Conservation (phyloP, 306 rosid species). For the Rubus idaeus region DNA sequence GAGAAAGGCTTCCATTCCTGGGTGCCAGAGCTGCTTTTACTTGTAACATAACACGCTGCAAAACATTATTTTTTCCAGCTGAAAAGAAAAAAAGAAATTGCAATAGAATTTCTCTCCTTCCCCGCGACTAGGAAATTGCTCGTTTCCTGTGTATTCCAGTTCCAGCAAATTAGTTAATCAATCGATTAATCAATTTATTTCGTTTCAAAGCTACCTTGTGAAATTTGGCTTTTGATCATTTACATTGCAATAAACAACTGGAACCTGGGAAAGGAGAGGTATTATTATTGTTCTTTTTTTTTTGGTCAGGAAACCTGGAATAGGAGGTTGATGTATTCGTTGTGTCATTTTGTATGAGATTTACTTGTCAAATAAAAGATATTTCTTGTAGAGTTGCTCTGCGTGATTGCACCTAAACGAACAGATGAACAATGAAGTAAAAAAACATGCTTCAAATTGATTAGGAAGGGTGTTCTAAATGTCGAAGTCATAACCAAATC, state of each 20-base stretch:
- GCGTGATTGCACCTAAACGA: background rate
- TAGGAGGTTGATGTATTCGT: background rate
- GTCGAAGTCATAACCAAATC: no score
- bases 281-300: background rate
- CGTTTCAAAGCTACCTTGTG: conserved; percentile 3
- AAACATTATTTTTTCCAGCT: background rate
- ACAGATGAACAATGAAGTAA: no score
- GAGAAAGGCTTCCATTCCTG: conserved; percentile 28
- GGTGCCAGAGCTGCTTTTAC: conserved; percentile 18
- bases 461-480: no score
- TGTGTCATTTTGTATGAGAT: background rate
- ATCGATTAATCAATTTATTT: conserved; percentile 7
- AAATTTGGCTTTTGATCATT: conserved; percentile 3
- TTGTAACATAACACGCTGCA: conserved; percentile 24
- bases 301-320: background rate
- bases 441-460: no score
- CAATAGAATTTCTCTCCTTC: conserved; percentile 8
- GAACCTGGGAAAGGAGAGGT: conserved; percentile 27
- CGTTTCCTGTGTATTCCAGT: conserved; percentile 52
- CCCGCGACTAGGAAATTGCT: conserved; percentile 60
- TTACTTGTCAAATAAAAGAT: background rate
- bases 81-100: background rate
- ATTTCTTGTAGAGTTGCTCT: background rate
- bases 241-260: conserved; percentile 30
- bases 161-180: conserved; percentile 22